Evolutionary conservation across 129 eudicot species (phyloP), one percentile per base, ranked within the genome.

Genomic region (Ambrosia artemisiifolia): DNA sequence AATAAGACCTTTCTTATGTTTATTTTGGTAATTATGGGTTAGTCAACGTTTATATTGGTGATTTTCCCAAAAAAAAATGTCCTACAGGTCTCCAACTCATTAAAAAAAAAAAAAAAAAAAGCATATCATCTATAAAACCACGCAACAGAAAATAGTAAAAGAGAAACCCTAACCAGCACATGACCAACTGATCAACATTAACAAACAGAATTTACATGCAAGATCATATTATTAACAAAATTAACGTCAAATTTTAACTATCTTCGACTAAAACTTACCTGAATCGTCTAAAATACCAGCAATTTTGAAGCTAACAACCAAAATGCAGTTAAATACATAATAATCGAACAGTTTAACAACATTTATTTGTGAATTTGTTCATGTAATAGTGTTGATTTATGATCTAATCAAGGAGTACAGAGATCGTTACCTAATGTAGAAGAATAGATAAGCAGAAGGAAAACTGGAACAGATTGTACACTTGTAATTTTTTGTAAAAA

Each of bases 371-470:
- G 40, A 43, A 66, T 63, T 62, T 20, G 30, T 49, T 50, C 17
- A 33, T 19, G 46, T 46, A 30, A 61, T 73, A n/a, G 9, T 9
- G n/a, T 49, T 40, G 71, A 35, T 65, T 20, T 30, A 73, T 73
- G 46, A 17, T 11, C 40, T 59, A 42, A 48, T 75, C 20, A 8
- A 65, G 18, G 50, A 35, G 40, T 75, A 18, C 55, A 65, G 43
- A 36, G 66, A 75, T 62, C 38, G 78, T 63, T 73, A 73, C 77
- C 60, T 30, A 10, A 43, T 60, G 16, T 43, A n/a, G n/a, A n/a
- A n/a, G 9, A 30, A 40, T 56, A 46, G 33, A 18, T 19, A 54
- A 11, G 6, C 7, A 70, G 35, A 69, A 16, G 51, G 55, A 14
- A 16, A 13, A 49, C 12, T 13, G 36, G 3, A 20, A 57, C n/a